These are phyloP conservation scores for Chenopodium album DNA, from an alignment of 148 eudicot genomes.

Conservation along the genomic window DNA sequence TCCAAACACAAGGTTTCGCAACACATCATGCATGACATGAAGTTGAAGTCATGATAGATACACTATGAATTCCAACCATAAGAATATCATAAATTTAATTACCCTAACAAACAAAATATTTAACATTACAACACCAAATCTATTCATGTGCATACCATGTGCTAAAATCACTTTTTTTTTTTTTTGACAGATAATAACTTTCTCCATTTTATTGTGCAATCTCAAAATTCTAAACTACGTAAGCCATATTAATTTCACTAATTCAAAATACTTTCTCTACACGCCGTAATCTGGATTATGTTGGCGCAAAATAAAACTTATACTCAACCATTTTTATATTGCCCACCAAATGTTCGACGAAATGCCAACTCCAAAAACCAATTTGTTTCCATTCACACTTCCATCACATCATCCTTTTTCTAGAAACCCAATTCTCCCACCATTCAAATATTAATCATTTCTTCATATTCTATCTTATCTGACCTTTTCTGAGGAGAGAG, in stretches of 20 bases:
- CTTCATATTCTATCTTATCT: neutral
- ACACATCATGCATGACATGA: neutral
- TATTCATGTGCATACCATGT: slow-evolving; percentile 30
- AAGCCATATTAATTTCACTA: neutral
- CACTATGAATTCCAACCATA: neutral
- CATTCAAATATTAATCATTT: neutral
- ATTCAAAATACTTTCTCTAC: neutral
- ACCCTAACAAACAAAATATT: neutral
- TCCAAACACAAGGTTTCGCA: too few relatives aligned
- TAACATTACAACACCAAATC: neutral
- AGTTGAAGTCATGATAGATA: neutral
- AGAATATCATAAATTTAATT: neutral
- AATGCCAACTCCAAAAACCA: neutral
- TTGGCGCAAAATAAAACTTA: neutral
- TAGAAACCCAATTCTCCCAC: slow-evolving; percentile 10
- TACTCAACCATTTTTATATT: neutral
- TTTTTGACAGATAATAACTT: neutral
- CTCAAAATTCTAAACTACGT: neutral
- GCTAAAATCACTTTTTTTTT: neutral
- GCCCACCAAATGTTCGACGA: slow-evolving; percentile 2
- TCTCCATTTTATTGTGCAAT: neutral
- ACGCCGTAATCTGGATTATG: neutral
- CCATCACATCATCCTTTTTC: slow-evolving; percentile 3
- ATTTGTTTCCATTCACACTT: slow-evolving; percentile 22
- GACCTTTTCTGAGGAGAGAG: neutral